phyloP scores from a whole-genome alignment of 1,284 basidiomycete genomes.

The Cutaneotrichosporon sp. region DNA sequence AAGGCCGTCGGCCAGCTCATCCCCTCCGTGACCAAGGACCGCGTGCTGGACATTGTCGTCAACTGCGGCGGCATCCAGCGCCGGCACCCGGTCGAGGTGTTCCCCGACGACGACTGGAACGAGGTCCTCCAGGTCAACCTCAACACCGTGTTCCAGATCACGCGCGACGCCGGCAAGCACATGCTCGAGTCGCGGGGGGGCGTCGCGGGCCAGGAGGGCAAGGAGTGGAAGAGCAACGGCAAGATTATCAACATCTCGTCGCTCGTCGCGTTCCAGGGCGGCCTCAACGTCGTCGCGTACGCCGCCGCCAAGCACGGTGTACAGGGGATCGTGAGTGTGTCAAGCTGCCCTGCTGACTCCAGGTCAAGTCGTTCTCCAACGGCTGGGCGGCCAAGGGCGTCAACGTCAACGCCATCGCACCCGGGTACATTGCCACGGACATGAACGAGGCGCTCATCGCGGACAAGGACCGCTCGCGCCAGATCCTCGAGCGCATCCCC shows the following conservation, averaged over 20 bases:
- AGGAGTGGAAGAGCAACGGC: constrained; percentile 35
- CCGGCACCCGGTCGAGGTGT: constrained; percentile 75
- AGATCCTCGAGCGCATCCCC: constrained; percentile 93
- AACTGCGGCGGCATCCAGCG: constrained; percentile 96
- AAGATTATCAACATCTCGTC: constrained; percentile 58
- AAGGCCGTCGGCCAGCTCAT: constrained; percentile 68
- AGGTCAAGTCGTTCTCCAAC: constrained; percentile 57
- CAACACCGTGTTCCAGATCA: constrained; percentile 55
- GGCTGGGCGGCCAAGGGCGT: constrained; percentile 81
- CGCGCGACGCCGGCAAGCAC: constrained; percentile 54
- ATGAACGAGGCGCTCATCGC: constrained; percentile 55
- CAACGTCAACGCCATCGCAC: constrained; percentile 84
- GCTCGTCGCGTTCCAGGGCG: constrained; percentile 59
- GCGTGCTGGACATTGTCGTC: constrained; percentile 77
- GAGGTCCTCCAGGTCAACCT: constrained; percentile 65
- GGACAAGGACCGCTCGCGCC: constrained; percentile 60
- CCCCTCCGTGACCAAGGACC: constrained; percentile 59
- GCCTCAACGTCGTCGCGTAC: constrained; percentile 83
- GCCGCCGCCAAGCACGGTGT: constrained; percentile 86
- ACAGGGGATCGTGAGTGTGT: constrained; percentile 66
- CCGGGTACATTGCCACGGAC: constrained; percentile 90
- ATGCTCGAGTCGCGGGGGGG: constrained; percentile 54
- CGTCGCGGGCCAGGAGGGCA: constrained; percentile 36
- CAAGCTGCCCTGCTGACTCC: too few species aligned
- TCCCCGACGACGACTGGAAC: constrained; percentile 85